Evolutionary conservation across 768 basidiomycete genomes (phyloP).

Genomic region (Trametes cinnabarina): DNA sequence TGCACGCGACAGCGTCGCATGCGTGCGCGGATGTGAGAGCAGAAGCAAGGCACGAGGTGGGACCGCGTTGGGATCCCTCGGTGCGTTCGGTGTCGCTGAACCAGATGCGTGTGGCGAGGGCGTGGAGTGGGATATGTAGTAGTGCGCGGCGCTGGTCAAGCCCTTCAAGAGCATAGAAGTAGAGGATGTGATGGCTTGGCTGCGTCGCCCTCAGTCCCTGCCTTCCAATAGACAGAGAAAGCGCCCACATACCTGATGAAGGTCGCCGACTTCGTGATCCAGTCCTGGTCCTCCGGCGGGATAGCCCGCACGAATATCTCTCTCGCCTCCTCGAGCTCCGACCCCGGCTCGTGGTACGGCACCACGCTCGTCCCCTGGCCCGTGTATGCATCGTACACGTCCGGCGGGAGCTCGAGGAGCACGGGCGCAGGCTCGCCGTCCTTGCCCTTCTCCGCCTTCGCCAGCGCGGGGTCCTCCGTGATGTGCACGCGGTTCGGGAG

Average conservation of each 20-base stretch:
- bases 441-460: constrained; percentile 35
- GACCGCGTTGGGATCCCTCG: constrained; percentile 27
- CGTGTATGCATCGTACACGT: constrained; percentile 33
- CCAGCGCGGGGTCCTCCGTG: constrained; percentile 56
- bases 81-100: constrained; percentile 25
- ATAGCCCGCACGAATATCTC: constrained; percentile 60
- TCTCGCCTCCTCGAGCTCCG: constrained; percentile 34
- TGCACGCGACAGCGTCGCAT: constrained; percentile 54
- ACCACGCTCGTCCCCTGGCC: constrained; percentile 19
- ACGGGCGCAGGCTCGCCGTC: constrained; percentile 43
- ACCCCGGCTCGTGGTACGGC: constrained; percentile 9
- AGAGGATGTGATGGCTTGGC: constrained; percentile 65
- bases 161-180: constrained; percentile 63
- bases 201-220: constrained; percentile 24
- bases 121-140: constrained; percentile 57
- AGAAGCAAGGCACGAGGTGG: constrained; percentile 24
- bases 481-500: constrained; percentile 57
- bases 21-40: constrained; percentile 55
- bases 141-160: constrained; percentile 57
- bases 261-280: constrained; percentile 59
- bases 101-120: constrained; percentile 43
- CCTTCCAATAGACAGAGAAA: not conserved
- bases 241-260: constrained; percentile 52
- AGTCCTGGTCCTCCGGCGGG: constrained; percentile 66
- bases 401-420: constrained; percentile 66